A percentile compares a stretch with the other conserved stretches of the same genome.
Conservation (phyloP, 768 basidiomycete species). For the Cystobasidiopsis lactophilus region DNA sequence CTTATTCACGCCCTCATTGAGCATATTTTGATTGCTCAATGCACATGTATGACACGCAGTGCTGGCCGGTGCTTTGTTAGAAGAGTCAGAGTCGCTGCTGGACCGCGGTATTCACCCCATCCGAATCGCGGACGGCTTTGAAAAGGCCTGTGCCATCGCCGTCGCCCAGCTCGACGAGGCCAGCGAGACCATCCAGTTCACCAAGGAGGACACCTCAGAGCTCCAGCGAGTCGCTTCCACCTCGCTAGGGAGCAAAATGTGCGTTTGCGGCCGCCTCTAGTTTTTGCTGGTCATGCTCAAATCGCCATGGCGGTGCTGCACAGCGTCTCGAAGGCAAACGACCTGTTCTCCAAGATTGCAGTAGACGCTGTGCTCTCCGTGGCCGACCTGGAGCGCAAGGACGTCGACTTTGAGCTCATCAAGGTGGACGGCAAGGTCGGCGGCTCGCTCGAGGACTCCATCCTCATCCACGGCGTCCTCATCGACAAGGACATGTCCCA, state of each 20-base stretch:
- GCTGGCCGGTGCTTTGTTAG: slow-evolving; percentile 87
- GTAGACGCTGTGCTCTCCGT: slow-evolving; percentile 90
- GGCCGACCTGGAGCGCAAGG: slow-evolving; percentile 79
- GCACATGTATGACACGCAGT: slow-evolving; percentile 31
- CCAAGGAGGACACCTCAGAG: slow-evolving; percentile 51
- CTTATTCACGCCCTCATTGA: neutral
- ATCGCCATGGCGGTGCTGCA: neutral
- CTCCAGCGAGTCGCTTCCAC: slow-evolving; percentile 89
- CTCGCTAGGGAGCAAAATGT: slow-evolving; percentile 96
- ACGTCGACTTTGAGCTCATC: slow-evolving; percentile 93
- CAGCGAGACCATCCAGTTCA: slow-evolving; percentile 72
- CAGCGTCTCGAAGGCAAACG: slow-evolving; percentile 90
- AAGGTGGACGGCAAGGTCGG: slow-evolving; percentile 99
- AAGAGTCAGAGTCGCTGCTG: slow-evolving; percentile 84
- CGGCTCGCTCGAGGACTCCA: slow-evolving; percentile 83
- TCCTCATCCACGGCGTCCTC: slow-evolving; percentile 86
- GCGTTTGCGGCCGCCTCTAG: neutral
- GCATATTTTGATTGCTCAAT: neutral
- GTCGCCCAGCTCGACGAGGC: slow-evolving; percentile 74
- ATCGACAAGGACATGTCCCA: slow-evolving; percentile 99
- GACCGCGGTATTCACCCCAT: slow-evolving; percentile 98
- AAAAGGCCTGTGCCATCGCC: slow-evolving; percentile 75
- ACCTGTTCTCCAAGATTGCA: slow-evolving; percentile 89
- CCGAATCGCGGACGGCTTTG: slow-evolving; percentile 95
- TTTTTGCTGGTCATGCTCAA: neutral